Percentiles rank a stretch among this genome's conserved stretches.
These are phyloP conservation scores for Acer saccharum DNA, from an alignment of 345 rosid species.

Conservation along the genomic window DNA sequence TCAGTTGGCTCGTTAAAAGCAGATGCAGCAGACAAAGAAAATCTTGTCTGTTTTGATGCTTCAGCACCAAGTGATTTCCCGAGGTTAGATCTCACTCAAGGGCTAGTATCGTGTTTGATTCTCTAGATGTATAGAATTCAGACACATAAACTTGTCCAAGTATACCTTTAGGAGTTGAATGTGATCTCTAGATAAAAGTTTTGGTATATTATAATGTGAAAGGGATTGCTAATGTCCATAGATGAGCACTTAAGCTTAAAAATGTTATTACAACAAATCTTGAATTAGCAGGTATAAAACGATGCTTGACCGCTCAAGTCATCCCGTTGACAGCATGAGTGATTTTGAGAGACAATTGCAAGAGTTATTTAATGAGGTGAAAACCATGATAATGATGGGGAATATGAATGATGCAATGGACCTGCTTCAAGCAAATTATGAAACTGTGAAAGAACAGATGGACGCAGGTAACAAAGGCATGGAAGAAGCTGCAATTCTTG, in stretches of 20 bases:
- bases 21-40: slow-evolving; percentile 21
- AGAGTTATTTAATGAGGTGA: slow-evolving; percentile 71
- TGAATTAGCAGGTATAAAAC: slow-evolving; percentile 41
- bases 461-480: slow-evolving; percentile 58
- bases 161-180: not conserved
- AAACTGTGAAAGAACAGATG: slow-evolving; percentile 68
- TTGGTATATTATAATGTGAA: slow-evolving; percentile 11
- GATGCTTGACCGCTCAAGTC: slow-evolving; percentile 31
- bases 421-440: slow-evolving; percentile 82
- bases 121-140: not conserved
- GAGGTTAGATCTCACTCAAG: slow-evolving; percentile 36
- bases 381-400: slow-evolving; percentile 54
- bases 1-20: slow-evolving; percentile 38
- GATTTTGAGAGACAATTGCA: slow-evolving; percentile 71
- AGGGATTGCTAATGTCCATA: slow-evolving; percentile 14
- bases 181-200: slow-evolving; percentile 8
- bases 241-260: slow-evolving; percentile 18
- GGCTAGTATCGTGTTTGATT: not conserved
- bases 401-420: slow-evolving; percentile 61
- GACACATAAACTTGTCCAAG: not conserved
- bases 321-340: slow-evolving; percentile 33
- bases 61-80: slow-evolving; percentile 34
- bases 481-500: slow-evolving; percentile 80
- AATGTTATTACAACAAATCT: slow-evolving; percentile 1
- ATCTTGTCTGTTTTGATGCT: slow-evolving; percentile 33